Base-by-base conservation (phyloP, 73 alveolate genomes). In the Symbiodinium pilosum region DNA sequence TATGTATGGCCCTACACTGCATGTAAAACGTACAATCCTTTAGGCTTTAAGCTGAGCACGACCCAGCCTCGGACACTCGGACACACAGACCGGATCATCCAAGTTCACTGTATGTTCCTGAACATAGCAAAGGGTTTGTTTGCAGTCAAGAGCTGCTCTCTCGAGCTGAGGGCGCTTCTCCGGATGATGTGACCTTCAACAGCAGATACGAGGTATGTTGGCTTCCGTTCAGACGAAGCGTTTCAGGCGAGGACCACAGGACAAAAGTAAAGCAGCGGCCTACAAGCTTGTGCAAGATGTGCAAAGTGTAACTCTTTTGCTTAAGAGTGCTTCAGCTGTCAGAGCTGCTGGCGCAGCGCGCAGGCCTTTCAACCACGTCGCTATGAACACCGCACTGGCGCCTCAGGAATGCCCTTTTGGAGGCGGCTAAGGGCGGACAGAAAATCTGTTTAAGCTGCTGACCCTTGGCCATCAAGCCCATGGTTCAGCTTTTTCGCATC, bases 81-180 rank as follows among this genome's bases (percentile, higher is more conserved):
- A 91, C 20, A 91, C 97, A 11, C 97, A 91, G 47, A 71, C 39
- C 6, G 97, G 97, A 43, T 91, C 97, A 56, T 91, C 97, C 89
- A 91, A 38, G 52, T 91, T 91, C 88, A 91, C 97, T 34, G 97
- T 44, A 0, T 43, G 77, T 36, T 91, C 97, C 81, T 64, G 59
- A 47, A 7, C 64, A 11, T 16, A 51, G 68, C 68, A 51, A 51
- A 51, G 28, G 68, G 21, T 51, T 51, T 24, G 68, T 51, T 51
- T 16, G 24, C 71, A 54, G 71, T 24, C 71, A 24, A 30, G 26
- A 30, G 32, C 1, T 2, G 28, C 32, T 16, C 7, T 26, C 32
- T 8, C 8, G 64, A 16, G 81, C 81, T 64, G 41, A 64, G 81
- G 81, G 5, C 81, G 39, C 38, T 32, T 64, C 81, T 64, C 81